Conservation (phyloP, 805 yeast genomes). For the Candida sakaeoensis region DNA sequence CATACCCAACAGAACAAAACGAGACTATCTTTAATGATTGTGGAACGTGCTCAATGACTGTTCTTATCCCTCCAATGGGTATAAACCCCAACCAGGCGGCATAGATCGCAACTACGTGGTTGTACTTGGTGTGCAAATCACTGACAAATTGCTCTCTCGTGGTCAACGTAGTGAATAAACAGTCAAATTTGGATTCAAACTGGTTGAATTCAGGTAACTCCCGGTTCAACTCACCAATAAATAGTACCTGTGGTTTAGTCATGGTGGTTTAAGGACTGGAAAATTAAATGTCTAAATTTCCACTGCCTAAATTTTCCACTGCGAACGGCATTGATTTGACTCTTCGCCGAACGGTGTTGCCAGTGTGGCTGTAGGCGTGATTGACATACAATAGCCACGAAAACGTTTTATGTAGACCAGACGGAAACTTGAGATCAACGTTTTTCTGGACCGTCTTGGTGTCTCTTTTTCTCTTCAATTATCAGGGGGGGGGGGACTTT, state of each 20-base stretch:
- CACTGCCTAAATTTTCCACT: not conserved
- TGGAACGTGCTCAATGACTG: constrained; percentile 44
- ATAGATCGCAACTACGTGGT: constrained; percentile 49
- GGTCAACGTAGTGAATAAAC: constrained; percentile 37
- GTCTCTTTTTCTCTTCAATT: no score
- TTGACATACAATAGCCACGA: no score
- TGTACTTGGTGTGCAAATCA: constrained; percentile 39
- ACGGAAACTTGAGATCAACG: no score
- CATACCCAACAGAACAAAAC: constrained; percentile 57
- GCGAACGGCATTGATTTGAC: not conserved
- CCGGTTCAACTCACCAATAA: constrained; percentile 49
- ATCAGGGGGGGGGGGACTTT: no score
- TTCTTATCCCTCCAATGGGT: constrained; percentile 48
- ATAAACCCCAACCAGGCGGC: constrained; percentile 58
- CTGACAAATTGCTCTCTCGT: constrained; percentile 38
- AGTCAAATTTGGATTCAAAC: constrained; percentile 37
- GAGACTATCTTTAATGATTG: constrained; percentile 43
- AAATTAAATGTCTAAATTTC: no score
- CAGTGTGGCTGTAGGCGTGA: not conserved
- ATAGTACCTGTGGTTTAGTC: constrained; percentile 38
- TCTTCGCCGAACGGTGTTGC: not conserved
- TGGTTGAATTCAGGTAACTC: constrained; percentile 43
- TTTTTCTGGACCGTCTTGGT: no score
- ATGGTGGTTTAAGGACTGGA: constrained; percentile 5
- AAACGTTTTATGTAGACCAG: no score